A percentile compares a stretch with the other conserved stretches of the same genome.
Conservation (phyloP, 495 filamentous ascomycete genomes). For the Rostrohypoxylon terebratum region DNA sequence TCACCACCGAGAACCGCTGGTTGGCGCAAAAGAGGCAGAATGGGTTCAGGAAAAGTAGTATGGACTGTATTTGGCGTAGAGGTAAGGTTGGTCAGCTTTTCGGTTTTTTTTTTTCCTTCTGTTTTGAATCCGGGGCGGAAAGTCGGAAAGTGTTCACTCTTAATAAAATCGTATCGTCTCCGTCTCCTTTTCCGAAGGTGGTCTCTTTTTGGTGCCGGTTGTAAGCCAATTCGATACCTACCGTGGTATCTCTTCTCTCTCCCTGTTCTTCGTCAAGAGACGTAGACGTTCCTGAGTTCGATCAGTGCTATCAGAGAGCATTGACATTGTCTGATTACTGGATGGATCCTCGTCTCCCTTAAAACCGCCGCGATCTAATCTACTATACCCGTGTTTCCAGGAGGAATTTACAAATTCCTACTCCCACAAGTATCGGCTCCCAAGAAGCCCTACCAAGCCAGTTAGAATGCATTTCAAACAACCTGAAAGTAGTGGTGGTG, state of each 20-base stretch:
- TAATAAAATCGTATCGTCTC: slow-evolving; percentile 27
- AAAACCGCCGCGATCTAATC: slow-evolving; percentile 33
- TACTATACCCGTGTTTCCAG: slow-evolving; percentile 36
- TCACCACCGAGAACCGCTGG: slow-evolving; percentile 44
- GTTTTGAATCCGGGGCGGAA: background rate
- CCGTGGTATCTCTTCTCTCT: slow-evolving; percentile 18
- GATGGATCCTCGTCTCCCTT: slow-evolving; percentile 12
- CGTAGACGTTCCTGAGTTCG: background rate
- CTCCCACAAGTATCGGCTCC: slow-evolving; percentile 33
- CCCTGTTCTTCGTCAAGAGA: slow-evolving; percentile 7
- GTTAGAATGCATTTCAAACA: slow-evolving; percentile 45
- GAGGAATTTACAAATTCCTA: slow-evolving; percentile 41
- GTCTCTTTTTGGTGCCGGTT: slow-evolving; percentile 13
- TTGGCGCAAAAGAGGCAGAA: slow-evolving; percentile 31
- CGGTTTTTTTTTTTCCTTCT: slow-evolving; percentile 9
- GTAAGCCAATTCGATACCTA: slow-evolving; percentile 20
- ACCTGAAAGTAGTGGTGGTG: slow-evolving; percentile 37
- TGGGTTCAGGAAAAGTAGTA: slow-evolving; percentile 41
- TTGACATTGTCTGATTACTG: slow-evolving; percentile 24
- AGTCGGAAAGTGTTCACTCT: no score
- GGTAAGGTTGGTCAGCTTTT: slow-evolving; percentile 44
- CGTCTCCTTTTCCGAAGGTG: slow-evolving; percentile 21
- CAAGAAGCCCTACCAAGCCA: slow-evolving; percentile 26
- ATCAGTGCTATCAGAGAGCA: slow-evolving; percentile 2
- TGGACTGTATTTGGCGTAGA: slow-evolving; percentile 43